phyloP scores from a whole-genome alignment of 352 stramenopile genomes.

The Globisporangium lucens region DNA sequence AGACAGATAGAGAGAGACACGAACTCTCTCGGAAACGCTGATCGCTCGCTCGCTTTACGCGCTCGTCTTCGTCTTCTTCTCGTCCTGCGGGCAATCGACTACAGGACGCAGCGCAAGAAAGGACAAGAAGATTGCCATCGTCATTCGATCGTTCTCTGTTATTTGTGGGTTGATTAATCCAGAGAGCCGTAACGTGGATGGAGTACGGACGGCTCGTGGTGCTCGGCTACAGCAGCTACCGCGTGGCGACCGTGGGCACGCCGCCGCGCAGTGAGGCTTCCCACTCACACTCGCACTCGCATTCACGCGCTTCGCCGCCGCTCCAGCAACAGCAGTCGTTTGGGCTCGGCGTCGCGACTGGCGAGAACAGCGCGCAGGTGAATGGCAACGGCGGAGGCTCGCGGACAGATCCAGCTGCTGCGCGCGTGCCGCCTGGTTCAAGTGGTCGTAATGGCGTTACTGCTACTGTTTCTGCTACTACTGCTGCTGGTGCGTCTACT shows the following conservation, averaged over 20 bases:
- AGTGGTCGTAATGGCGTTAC: not conserved
- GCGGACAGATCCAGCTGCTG: not conserved
- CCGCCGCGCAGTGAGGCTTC: slow-evolving; percentile 21
- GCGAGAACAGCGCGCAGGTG: slow-evolving; percentile 4
- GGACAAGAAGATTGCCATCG: not conserved
- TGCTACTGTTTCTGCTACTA: not conserved
- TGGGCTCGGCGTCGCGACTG: slow-evolving; percentile 23
- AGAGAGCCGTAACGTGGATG: slow-evolving; percentile 25
- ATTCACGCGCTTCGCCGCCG: not conserved
- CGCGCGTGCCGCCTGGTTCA: not conserved
- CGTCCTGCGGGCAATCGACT: too few species aligned
- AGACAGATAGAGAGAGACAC: not conserved
- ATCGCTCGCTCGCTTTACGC: not conserved
- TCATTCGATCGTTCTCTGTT: not conserved
- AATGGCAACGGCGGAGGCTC: not conserved
- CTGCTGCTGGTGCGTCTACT: not conserved
- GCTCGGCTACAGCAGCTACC: slow-evolving; percentile 84
- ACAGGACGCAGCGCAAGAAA: not conserved
- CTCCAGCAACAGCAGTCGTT: slow-evolving; percentile 24
- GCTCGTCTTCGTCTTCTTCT: too few species aligned
- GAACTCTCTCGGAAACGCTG: not conserved
- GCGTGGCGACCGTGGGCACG: slow-evolving; percentile 38
- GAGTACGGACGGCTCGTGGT: slow-evolving; percentile 84
- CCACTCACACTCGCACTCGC: not conserved
- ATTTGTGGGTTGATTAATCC: not conserved